Percentiles rank a stretch among this genome's conserved stretches.
Conservation (phyloP, 2,329 filamentous ascomycete genomes). For the Nigrospora osmanthi region DNA sequence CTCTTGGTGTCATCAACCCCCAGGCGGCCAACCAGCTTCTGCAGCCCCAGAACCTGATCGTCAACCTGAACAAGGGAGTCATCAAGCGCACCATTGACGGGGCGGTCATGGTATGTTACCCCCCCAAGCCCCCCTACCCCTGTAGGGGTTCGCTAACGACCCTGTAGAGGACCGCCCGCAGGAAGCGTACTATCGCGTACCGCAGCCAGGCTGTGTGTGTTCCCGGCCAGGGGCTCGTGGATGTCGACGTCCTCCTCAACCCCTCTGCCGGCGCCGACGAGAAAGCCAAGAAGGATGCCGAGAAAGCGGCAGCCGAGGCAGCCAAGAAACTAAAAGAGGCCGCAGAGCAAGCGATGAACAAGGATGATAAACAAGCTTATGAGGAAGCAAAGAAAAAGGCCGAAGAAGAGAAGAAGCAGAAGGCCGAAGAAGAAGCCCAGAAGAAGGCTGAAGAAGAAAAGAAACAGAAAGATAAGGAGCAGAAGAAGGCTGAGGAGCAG, state of each 20-base stretch:
- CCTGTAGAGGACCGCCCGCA: too few species aligned
- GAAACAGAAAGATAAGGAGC: too few species aligned
- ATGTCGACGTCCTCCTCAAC: not conserved
- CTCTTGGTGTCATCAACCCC: constrained; percentile 16
- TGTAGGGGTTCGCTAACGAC: too few species aligned
- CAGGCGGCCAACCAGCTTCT: constrained; percentile 14
- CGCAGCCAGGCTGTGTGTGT: too few species aligned
- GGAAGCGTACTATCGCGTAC: too few species aligned
- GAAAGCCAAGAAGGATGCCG: not conserved
- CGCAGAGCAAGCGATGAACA: not conserved
- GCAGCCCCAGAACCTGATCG: constrained; percentile 14
- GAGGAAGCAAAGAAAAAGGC: not conserved
- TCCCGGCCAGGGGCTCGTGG: too few species aligned
- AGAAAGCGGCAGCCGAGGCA: not conserved
- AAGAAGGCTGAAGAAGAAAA: too few species aligned
- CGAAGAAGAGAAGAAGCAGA: too few species aligned
- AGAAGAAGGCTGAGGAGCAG: too few species aligned
- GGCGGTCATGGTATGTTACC: constrained; percentile 12
- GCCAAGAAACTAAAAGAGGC: not conserved
- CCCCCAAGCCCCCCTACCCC: too few species aligned
- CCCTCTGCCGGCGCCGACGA: not conserved
- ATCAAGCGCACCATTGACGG: constrained; percentile 16
- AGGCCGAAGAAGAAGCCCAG: too few species aligned
- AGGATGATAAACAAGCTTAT: not conserved
- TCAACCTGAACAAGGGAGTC: constrained; percentile 10